A percentile compares a stretch with the other conserved stretches of the same genome.
Conservation (phyloP, 2,329 filamentous ascomycete genomes). For the Calonectria hawksworthii region DNA sequence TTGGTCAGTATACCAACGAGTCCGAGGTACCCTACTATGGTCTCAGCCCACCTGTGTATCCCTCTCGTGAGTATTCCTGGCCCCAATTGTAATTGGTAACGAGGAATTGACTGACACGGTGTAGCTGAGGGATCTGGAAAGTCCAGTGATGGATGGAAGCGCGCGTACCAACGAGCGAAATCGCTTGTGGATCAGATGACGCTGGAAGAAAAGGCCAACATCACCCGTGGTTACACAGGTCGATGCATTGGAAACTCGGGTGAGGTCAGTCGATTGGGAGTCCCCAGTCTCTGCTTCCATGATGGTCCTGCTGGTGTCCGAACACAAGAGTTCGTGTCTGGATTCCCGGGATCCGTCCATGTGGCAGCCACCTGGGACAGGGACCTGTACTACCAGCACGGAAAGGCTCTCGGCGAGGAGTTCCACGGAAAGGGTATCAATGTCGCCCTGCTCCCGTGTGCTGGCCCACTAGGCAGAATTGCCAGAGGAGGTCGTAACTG, state of each 20-base stretch:
- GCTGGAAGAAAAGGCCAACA: constrained; percentile 72
- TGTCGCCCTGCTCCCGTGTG: constrained; percentile 71
- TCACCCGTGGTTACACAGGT: constrained; percentile 62
- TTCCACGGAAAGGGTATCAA: constrained; percentile 78
- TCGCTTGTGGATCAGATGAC: constrained; percentile 73
- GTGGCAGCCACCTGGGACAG: not conserved
- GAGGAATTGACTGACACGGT: not conserved
- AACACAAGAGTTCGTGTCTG: not conserved
- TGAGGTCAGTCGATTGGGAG: constrained; percentile 36
- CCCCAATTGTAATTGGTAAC: not conserved
- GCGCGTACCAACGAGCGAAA: constrained; percentile 33
- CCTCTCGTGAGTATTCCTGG: not conserved
- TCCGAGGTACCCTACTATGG: constrained; percentile 6
- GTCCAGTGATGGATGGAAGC: constrained; percentile 1
- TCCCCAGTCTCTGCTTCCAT: not conserved
- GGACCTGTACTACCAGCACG: not conserved
- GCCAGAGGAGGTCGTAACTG: constrained; percentile 69
- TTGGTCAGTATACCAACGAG: constrained; percentile 8
- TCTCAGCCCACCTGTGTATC: not conserved
- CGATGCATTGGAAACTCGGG: constrained; percentile 64
- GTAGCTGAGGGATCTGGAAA: not conserved
- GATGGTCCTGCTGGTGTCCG: not conserved
- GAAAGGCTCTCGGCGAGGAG: not conserved
- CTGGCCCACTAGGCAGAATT: constrained; percentile 61
- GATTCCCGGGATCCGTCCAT: not conserved